A percentile compares a stretch with the other conserved stretches of the same genome.
These are phyloP conservation scores for Moniliella sp. DNA, from an alignment of 1,284 basidiomycete species.

Conservation along the genomic window DNA sequence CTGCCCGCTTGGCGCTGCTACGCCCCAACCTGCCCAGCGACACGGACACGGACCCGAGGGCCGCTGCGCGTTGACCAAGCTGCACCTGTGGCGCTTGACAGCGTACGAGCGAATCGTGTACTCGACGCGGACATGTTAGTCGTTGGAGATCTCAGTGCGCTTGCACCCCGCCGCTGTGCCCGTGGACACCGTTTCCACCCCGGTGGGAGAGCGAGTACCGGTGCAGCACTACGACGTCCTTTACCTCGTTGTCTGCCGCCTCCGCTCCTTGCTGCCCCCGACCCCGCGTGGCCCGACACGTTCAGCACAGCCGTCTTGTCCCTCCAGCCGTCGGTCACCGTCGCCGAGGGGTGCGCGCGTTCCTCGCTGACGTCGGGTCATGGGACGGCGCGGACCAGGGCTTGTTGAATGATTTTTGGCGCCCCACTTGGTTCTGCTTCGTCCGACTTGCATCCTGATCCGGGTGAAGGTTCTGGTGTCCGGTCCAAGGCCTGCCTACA, in stretches of 20 bases:
- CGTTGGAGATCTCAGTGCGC: slow-evolving; percentile 45
- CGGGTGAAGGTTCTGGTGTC: too few species aligned
- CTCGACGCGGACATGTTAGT: slow-evolving; percentile 87
- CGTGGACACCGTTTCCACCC: too few species aligned
- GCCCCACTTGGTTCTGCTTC: neutral
- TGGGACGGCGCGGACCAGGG: slow-evolving; percentile 98
- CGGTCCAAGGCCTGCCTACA: too few species aligned
- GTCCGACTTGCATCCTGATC: too few species aligned
- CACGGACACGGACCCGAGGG: too few species aligned
- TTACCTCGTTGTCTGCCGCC: too few species aligned
- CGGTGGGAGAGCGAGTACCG: too few species aligned
- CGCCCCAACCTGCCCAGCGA: too few species aligned
- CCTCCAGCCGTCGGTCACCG: slow-evolving; percentile 54
- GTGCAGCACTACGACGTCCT: too few species aligned
- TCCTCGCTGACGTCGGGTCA: slow-evolving; percentile 54
- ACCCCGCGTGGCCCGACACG: slow-evolving; percentile 94
- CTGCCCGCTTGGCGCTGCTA: neutral
- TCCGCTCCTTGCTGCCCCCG: slow-evolving; percentile 52
- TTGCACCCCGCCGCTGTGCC: too few species aligned
- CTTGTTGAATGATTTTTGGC: slow-evolving; percentile 70
- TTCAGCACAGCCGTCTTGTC: slow-evolving; percentile 94
- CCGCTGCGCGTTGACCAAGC: slow-evolving; percentile 57
- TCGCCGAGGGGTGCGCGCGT: slow-evolving; percentile 53
- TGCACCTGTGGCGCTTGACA: slow-evolving; percentile 74
- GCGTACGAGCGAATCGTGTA: slow-evolving; percentile 74